Percentiles rank a stretch among this genome's conserved stretches.
Conservation (phyloP, 225 moss, liverwort and hornwort genomes). For the Pseudoscleropodium purum region DNA sequence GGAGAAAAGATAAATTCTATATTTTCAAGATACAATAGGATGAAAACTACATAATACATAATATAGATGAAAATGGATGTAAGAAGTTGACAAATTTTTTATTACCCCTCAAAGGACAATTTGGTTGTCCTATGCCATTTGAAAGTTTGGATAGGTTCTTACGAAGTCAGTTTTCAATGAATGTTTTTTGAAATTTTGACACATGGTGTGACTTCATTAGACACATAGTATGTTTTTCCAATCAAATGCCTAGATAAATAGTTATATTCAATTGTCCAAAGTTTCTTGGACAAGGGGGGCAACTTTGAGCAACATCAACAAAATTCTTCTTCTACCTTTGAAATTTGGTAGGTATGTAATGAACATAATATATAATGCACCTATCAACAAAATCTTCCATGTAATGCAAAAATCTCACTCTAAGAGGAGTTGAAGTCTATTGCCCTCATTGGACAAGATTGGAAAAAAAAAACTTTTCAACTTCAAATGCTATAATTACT, state of each 20-base stretch:
- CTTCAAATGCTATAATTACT: background rate
- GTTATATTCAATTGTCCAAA: background rate
- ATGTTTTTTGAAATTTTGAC: background rate
- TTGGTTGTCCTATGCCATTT: background rate
- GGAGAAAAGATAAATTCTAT: background rate
- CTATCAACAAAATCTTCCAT: too few species aligned
- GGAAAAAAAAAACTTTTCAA: accelerated
- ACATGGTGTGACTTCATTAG: accelerated
- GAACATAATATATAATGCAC: background rate
- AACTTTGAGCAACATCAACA: accelerated
- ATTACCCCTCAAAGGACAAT: background rate
- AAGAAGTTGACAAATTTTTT: background rate
- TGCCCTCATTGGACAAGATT: accelerated
- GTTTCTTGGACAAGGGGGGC: accelerated
- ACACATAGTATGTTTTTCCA: background rate
- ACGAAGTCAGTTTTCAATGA: background rate
- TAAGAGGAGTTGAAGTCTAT: background rate
- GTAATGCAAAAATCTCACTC: too few species aligned
- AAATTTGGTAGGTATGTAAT: background rate
- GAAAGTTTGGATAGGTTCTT: background rate
- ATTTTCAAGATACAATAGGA: background rate
- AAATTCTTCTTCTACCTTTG: background rate
- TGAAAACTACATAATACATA: background rate
- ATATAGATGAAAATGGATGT: background rate
- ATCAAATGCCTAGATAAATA: accelerated